These are phyloP conservation scores for Calonectria honghensis DNA, from an alignment of 2,329 filamentous ascomycete species.

Conservation along the genomic window DNA sequence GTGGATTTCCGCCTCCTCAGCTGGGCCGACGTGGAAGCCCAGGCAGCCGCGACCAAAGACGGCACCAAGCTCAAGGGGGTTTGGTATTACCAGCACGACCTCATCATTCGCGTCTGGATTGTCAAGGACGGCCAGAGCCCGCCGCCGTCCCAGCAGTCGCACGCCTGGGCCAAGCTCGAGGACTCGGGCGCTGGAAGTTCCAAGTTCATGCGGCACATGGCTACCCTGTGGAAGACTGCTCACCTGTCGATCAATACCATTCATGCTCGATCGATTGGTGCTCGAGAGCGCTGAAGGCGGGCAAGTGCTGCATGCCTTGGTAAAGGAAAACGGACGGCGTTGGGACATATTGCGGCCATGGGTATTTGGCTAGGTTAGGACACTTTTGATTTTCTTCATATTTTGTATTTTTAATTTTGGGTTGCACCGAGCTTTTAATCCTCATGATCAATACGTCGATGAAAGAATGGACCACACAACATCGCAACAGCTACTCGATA, in stretches of 20 bases:
- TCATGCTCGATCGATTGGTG: background rate
- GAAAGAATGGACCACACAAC: no score
- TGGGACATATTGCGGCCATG: background rate
- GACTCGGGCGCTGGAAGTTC: background rate
- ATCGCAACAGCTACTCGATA: no score
- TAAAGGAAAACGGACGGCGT: background rate
- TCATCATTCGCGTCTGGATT: background rate
- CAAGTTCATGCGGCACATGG: background rate
- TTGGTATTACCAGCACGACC: background rate
- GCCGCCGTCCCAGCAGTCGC: background rate
- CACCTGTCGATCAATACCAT: background rate
- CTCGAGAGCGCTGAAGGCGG: background rate
- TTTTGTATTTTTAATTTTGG: background rate
- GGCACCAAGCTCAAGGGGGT: background rate
- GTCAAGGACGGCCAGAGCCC: background rate
- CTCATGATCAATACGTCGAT: background rate
- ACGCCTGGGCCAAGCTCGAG: background rate
- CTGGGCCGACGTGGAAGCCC: background rate
- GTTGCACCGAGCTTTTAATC: background rate
- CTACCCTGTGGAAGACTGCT: background rate
- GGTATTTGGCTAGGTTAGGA: background rate
- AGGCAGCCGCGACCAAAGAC: background rate
- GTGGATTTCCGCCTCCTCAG: background rate
- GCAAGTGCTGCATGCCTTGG: background rate
- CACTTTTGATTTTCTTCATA: background rate